Evolutionary conservation across 1,284 basidiomycete species (phyloP), one percentile per base, ranked within the genome.

Genomic region (Singerocomus inundabilis): DNA sequence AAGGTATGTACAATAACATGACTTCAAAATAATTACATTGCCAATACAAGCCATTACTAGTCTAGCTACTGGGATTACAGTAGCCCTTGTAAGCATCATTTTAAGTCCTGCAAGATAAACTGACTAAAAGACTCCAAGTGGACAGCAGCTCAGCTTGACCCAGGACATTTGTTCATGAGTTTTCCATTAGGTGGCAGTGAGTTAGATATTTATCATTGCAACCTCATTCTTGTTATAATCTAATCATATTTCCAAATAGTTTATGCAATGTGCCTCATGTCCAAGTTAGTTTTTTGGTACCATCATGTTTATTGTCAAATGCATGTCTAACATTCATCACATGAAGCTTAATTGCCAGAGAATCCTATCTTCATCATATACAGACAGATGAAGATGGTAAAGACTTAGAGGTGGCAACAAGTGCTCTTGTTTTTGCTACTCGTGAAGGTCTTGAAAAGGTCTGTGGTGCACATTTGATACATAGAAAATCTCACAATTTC

Each of bases 211-310:
- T 44, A 24, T 12, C 12, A 32, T n/a, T 16, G 7, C 5, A 35
- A 31, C 1, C 13, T 30, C 3, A 28, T 4, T 10, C 5, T 31
- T 10, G 31, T 25, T 5, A 5, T 28, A 21, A 21, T 21, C 12
- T 28, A 15, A 44, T 1, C 1, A 35, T 40, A 28, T n/a, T 1
- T 26, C 30, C 2, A 34, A 46, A 40, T 8, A 63, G 61, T 67
- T 43, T 63, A 63, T 62, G 58, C 62, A 31, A 21, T 15, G 30
- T 63, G 64, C 15, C 34, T 63, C 2, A 67, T 63, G 61, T 38
- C 61, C 13, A 63, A 66, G 61, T 66, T 21, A 34, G 57, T 54
- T 5, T 1, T 12, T 25, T 33, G 0, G 5, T 32, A 18, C 24
- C 6, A 29, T 32, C 5, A 12, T 12, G 15, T 31, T 9, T 28